Evolutionary conservation across 768 basidiomycete species (phyloP), one percentile per base, ranked within the genome.

Genomic region (Gymnopilus junonius): DNA sequence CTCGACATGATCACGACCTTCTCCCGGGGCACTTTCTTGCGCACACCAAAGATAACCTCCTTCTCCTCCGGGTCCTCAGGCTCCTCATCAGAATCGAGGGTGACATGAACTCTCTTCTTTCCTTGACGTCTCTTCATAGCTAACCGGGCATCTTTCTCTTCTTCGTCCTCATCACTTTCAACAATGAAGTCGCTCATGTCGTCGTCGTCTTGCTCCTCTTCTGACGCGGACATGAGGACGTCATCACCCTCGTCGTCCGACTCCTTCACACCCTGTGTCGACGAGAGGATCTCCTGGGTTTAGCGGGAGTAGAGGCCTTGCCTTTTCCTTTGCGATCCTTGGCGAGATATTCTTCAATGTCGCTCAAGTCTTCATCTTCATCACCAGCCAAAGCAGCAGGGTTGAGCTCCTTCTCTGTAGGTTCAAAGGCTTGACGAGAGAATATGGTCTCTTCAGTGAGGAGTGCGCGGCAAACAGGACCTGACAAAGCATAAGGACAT

Each of bases 401-500:
- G 17, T 67, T 59, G 32, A 82, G 73, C n/a, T 85, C 82, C 17
- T 74, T 74, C 39, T 86, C 82, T 6, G 82, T 78, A 4, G 89
- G 86, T 65, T 89, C 84, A 70, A 93, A 92, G 0, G 87, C 88
- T 1, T 70, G 70, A 8, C 85, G 83, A 4, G 75, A 66, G 75
- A 90, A 93, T 1, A 90, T 51, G 58, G 76, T 80, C 12, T 81
- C 74, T 10, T 70, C 69, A 32, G 73, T 78, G 43, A 92, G 79
- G 1, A 82, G 71, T 1, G 73, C 66, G 35, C 90, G 86, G 68
- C 91, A 93, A 45, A 82, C 72, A n/a, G 89, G 89, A 66, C 88
- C 87, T 81, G 40, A 4, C 63, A 29, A 56, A 32, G 21, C 32
- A 17, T 60, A 20, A 61, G 55, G 20, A 17, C 25, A 17, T 21